Conservation (phyloP, 768 basidiomycete species). For the Tulasnella sp. region DNA sequence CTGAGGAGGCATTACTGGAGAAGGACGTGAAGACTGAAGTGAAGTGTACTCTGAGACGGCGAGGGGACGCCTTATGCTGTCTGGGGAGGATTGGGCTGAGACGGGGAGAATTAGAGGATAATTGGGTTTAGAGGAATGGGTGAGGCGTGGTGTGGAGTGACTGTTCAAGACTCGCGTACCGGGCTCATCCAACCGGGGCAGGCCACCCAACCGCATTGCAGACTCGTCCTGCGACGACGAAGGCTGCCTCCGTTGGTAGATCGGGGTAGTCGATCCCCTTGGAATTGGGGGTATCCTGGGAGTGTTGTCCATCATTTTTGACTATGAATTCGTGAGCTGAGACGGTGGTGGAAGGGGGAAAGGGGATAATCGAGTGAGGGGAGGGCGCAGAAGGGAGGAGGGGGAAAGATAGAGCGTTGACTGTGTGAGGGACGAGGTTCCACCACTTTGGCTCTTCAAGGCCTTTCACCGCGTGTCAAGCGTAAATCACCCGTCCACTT, state of each 20-base stretch:
- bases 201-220: slow-evolving; percentile 5
- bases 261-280: slow-evolving; percentile 9
- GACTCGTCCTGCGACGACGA: background rate
- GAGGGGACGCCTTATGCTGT: slow-evolving; percentile 12
- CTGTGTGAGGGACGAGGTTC: background rate
- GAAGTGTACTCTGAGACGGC: slow-evolving; percentile 7
- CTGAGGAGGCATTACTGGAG: background rate
- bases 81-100: background rate
- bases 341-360: background rate
- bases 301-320: slow-evolving; percentile 2
- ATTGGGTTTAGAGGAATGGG: background rate
- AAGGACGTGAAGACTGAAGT: slow-evolving; percentile 13
- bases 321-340: background rate
- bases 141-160: background rate
- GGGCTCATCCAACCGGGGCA: slow-evolving; percentile 8
- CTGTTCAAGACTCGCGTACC: background rate
- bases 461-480: too few species aligned
- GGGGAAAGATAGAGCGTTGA: background rate
- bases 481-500: slow-evolving; percentile 6
- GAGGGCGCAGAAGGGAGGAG: background rate
- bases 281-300: slow-evolving; percentile 1
- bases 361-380: background rate
- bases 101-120: background rate
- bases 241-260: slow-evolving; percentile 14
- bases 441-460: background rate